A percentile compares a stretch with the other conserved stretches of the same genome.
Conservation (phyloP, 306 rosid genomes). For the Dryas octopetala region DNA sequence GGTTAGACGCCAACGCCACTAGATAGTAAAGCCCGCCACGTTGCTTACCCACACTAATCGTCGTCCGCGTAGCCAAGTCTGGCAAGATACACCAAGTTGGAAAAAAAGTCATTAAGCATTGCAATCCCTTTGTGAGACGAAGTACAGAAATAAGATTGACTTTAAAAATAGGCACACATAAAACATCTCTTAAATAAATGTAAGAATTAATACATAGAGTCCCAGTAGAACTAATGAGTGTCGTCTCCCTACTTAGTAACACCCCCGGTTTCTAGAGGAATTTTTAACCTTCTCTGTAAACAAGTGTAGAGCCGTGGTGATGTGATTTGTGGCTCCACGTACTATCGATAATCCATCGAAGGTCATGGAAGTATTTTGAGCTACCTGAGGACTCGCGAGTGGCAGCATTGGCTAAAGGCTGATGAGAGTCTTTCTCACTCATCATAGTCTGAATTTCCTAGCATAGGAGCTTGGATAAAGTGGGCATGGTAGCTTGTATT, state of each 20-base stretch:
- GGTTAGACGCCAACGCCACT: too few species aligned
- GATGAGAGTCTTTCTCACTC: neutral
- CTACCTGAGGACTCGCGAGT: neutral
- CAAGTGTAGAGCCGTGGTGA: neutral
- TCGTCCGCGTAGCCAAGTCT: neutral
- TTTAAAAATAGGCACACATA: neutral
- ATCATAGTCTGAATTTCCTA: too few species aligned
- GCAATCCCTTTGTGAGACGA: neutral
- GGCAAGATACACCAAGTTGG: neutral
- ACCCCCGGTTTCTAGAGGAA: neutral
- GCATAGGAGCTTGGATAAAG: too few species aligned
- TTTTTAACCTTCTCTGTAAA: neutral
- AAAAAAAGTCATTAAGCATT: neutral
- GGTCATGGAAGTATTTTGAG: neutral
- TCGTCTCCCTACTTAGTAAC: neutral
- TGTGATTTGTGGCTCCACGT: neutral
- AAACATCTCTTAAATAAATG: neutral
- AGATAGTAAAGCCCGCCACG: too few species aligned
- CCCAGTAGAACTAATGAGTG: neutral
- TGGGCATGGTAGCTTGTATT: too few species aligned
- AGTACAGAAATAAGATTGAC: neutral
- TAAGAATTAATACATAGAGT: neutral
- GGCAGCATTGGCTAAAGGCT: neutral
- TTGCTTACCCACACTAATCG: neutral
- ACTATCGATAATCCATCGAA: neutral